Percentiles rank a stretch among this genome's conserved stretches.
Evolutionary conservation across 208 protist species (phyloP).

Genomic region (Trypanosoma caninum): DNA sequence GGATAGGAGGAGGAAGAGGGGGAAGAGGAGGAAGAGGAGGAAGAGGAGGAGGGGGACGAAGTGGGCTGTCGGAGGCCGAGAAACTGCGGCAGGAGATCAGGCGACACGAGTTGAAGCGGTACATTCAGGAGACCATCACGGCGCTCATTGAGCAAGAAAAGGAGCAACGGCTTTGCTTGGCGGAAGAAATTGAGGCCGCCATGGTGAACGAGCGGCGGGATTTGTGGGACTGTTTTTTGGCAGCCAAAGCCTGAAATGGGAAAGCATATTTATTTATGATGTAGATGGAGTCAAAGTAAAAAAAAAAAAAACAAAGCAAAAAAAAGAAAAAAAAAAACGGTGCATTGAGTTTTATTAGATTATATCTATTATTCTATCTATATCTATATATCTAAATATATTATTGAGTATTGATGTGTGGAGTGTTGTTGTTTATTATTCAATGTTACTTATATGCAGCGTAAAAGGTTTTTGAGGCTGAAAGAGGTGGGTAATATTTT

Average conservation of each 20-base stretch:
- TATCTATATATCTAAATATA: no score
- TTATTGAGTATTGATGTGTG: no score
- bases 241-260: slow-evolving; percentile 1
- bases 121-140: slow-evolving; percentile 27
- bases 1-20: no score
- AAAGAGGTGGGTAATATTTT: no score
- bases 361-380: no score
- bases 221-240: slow-evolving; percentile 14
- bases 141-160: slow-evolving; percentile 32
- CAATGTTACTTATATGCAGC: no score
- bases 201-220: slow-evolving; percentile 18
- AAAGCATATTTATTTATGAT: slow-evolving; percentile 47
- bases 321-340: slow-evolving; percentile 9
- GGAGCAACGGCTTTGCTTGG: slow-evolving; percentile 31
- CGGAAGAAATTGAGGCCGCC: slow-evolving; percentile 20
- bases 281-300: no score
- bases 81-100: slow-evolving; percentile 46
- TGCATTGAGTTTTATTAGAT: no score
- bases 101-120: slow-evolving; percentile 34
- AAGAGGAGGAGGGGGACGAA: slow-evolving; percentile 2
- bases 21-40: background rate
- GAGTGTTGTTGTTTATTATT: no score
- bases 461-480: no score
- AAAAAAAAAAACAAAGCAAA: slow-evolving; percentile 4
- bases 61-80: slow-evolving; percentile 19